Percentiles rank a stretch among this genome's conserved stretches.
phyloP scores from a whole-genome alignment of 1,284 basidiomycete genomes.

The Wallemia mellicola region DNA sequence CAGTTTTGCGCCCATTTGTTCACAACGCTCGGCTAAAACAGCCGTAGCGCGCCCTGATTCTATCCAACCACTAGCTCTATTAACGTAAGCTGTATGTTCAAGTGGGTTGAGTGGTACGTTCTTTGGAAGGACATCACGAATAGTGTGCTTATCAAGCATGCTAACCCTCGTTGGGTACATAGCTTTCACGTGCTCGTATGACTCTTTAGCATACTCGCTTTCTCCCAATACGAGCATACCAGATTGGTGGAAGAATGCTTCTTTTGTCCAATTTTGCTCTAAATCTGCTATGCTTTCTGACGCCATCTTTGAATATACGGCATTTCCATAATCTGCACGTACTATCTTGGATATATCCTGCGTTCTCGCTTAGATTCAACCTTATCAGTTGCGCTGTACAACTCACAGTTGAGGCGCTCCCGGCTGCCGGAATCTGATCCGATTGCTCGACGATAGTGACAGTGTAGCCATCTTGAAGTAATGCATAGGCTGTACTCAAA shows the following conservation, averaged over 20 bases:
- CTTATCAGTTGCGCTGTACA: background rate
- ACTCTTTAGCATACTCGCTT: background rate
- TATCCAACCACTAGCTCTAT: conserved; percentile 55
- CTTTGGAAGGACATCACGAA: background rate
- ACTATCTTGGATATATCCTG: conserved; percentile 48
- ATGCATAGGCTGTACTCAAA: conserved; percentile 45
- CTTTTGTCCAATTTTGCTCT: conserved; percentile 36
- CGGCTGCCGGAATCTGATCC: background rate
- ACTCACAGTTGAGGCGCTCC: background rate
- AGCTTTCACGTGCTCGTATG: background rate
- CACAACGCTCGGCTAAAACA: conserved; percentile 26
- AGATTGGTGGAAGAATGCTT: conserved; percentile 10
- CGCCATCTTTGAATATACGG: conserved; percentile 31
- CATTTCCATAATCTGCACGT: conserved; percentile 15
- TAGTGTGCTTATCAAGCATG: background rate
- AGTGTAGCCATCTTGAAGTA: conserved; percentile 33
- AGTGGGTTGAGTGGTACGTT: conserved; percentile 21
- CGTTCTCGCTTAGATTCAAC: background rate
- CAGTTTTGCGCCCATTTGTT: background rate
- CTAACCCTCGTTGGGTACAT: background rate
- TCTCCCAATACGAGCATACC: background rate
- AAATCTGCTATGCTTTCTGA: conserved; percentile 38
- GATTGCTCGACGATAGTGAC: conserved; percentile 11
- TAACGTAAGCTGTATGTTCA: conserved; percentile 25
- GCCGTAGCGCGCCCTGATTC: conserved; percentile 25